A percentile compares a stretch with the other conserved stretches of the same genome.
These are phyloP conservation scores for Phaffomyces antillensis DNA, from an alignment of 805 yeast genomes.

Conservation along the genomic window DNA sequence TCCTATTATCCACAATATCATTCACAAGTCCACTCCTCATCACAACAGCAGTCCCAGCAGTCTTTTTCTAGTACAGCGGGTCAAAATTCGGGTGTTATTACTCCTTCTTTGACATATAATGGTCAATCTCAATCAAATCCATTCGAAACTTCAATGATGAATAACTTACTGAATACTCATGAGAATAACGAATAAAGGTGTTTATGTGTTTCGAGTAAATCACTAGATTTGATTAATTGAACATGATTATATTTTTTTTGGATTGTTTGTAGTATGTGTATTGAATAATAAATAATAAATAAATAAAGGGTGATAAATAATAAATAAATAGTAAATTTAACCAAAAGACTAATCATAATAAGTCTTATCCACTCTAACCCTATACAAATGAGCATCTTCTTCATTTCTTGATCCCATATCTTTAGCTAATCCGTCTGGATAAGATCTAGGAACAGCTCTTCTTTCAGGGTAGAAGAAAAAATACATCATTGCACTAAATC, in stretches of 20 bases:
- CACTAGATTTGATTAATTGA: no score
- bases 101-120: constrained; percentile 3
- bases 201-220: no score
- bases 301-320: neutral
- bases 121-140: constrained; percentile 13
- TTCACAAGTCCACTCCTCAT: neutral
- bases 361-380: constrained; percentile 35
- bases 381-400: constrained; percentile 31
- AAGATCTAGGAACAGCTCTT: constrained; percentile 71
- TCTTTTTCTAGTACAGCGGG: neutral
- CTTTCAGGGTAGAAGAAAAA: constrained; percentile 52
- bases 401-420: constrained; percentile 60
- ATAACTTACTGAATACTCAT: constrained; percentile 1
- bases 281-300: neutral
- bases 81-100: neutral
- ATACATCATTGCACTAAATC: constrained; percentile 38
- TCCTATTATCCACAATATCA: neutral
- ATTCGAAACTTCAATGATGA: constrained; percentile 20
- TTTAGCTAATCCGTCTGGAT: constrained; percentile 71
- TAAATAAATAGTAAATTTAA: neutral
- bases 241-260: no score
- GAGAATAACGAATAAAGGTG: neutral
- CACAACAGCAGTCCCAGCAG: neutral
- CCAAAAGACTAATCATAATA: constrained; percentile 6
- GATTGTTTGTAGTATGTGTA: no score